These are phyloP conservation scores for Pisolithus marmoratus DNA, from an alignment of 768 basidiomycete species.

Conservation along the genomic window DNA sequence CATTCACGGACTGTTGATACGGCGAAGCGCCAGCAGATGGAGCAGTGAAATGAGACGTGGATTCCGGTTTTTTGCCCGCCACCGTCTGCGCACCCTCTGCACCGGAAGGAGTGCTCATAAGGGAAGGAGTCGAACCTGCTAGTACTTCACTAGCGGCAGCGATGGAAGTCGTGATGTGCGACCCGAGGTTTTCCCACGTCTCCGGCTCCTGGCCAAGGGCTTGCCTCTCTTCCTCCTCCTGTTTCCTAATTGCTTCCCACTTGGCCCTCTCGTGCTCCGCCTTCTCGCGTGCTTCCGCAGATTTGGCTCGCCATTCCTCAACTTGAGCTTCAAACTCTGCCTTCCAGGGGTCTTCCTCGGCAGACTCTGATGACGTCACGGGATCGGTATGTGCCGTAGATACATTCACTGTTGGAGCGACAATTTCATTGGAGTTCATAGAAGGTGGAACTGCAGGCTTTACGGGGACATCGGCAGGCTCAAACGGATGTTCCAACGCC, in stretches of 20 bases:
- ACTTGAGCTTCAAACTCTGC: slow-evolving; percentile 64
- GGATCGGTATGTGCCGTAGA: not conserved
- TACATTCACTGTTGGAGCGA: not conserved
- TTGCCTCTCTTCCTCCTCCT: slow-evolving; percentile 41
- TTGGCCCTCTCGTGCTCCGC: slow-evolving; percentile 66
- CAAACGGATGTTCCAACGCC: slow-evolving; percentile 22
- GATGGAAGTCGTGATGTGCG: slow-evolving; percentile 18
- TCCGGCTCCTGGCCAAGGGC: slow-evolving; percentile 18
- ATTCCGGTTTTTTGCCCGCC: slow-evolving; percentile 34
- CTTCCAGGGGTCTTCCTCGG: slow-evolving; percentile 52
- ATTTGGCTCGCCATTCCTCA: slow-evolving; percentile 64
- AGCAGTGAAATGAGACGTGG: slow-evolving; percentile 2
- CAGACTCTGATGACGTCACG: not conserved
- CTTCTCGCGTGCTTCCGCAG: slow-evolving; percentile 66
- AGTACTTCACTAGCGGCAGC: slow-evolving; percentile 14
- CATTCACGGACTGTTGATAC: slow-evolving; percentile 70
- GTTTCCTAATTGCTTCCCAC: slow-evolving; percentile 60
- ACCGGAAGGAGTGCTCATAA: slow-evolving; percentile 29
- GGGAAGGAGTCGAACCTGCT: slow-evolving; percentile 14
- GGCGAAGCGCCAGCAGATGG: slow-evolving; percentile 15
- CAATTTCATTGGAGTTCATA: not conserved
- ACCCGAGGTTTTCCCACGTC: slow-evolving; percentile 19
- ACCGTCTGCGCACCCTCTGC: slow-evolving; percentile 27
- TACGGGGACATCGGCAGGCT: slow-evolving; percentile 17
- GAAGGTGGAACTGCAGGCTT: slow-evolving; percentile 6